These are phyloP conservation scores for Salinomyces thailandicus DNA, from an alignment of 2,329 filamentous ascomycete species.

Conservation along the genomic window DNA sequence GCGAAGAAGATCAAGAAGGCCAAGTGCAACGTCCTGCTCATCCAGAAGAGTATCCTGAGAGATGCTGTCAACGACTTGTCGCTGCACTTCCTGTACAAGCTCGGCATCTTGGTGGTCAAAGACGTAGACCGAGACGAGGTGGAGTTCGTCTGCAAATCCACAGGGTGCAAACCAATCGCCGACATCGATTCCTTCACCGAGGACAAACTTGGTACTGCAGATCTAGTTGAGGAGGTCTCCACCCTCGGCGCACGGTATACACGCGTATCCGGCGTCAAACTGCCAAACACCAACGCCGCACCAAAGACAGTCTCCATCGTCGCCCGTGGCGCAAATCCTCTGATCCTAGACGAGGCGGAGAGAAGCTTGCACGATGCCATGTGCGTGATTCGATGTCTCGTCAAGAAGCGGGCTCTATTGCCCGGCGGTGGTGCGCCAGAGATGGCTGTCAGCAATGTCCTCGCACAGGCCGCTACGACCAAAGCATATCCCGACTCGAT, in stretches of 20 bases:
- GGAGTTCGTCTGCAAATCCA: constrained; percentile 98
- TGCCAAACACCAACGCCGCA: constrained; percentile 42
- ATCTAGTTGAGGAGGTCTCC: constrained; percentile 86
- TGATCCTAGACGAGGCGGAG: constrained; percentile 96
- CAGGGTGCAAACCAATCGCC: constrained; percentile 96
- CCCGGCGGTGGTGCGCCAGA: constrained; percentile 93
- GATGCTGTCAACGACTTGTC: constrained; percentile 97
- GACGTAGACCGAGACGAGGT: constrained; percentile 98
- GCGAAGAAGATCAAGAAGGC: constrained; percentile 99
- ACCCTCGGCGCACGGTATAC: constrained; percentile 82
- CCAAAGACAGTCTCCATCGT: constrained; percentile 87
- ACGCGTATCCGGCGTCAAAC: constrained; percentile 83
- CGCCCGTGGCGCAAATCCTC: constrained; percentile 81
- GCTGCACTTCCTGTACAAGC: constrained; percentile 92
- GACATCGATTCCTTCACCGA: constrained; percentile 98
- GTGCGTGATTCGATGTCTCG: constrained; percentile 90
- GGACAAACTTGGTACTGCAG: constrained; percentile 90
- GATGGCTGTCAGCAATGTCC: constrained; percentile 84
- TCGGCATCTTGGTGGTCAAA: constrained; percentile 91
- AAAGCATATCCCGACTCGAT: constrained; percentile 88
- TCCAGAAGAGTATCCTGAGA: constrained; percentile 95
- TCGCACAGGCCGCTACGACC: constrained; percentile 70
- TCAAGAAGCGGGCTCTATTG: constrained; percentile 99
- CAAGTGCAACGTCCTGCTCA: constrained; percentile 96
- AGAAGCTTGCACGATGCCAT: constrained; percentile 93